Evolutionary conservation across 1,284 basidiomycete species (phyloP), one percentile per base, ranked within the genome.

Genomic region (Moniliella sp.): DNA sequence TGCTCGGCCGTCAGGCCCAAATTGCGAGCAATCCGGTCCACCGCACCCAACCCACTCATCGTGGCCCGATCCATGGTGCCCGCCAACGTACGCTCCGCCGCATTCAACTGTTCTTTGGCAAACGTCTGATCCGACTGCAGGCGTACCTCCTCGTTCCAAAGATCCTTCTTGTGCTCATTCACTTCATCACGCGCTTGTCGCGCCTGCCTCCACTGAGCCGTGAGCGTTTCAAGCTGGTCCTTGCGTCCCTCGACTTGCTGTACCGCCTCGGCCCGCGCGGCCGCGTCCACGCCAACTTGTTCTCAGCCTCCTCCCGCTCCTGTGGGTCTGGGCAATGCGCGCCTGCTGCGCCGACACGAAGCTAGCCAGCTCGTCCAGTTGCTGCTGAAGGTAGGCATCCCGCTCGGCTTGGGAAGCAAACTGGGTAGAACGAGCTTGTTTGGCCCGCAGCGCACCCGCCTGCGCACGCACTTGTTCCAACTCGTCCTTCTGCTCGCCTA

Each of bases 41-140:
- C 76, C 3, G 83, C 74, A 16, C 75, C 70, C 9, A 94, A 67
- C 28, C 84, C 88, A 40, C 71, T 71, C 3, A 78, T 80, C 0
- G 84, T 93, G 50, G 93, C 82, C 79, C 86, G 47, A 45, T 56
- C 50, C 18, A 36, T 28, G 74, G 86, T 93, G 10, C 76, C 69
- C 3, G 78, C 75, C 25, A 97, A 65, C 10, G 65, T 65, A 34
- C 84, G 68, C 62, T 93, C 79, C 0, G 82, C 75, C 2, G 69
- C 69, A 25, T 67, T 71, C 42, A 88, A 68, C 88, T 94, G 51
- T 78, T 66, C 63, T 71, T 70, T 62, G 1, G 81, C 82, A 40
- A 78, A 73, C 18, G 69, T 68, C 1, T 79, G 73, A 13, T 75
- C 68, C 39, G 93, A 84, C 27, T 65, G 69, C 48, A 79, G 64